Percentiles rank a stretch among this genome's conserved stretches.
Conservation (phyloP, 2,329 filamentous ascomycete genomes). For the Bipolaris oryzae region DNA sequence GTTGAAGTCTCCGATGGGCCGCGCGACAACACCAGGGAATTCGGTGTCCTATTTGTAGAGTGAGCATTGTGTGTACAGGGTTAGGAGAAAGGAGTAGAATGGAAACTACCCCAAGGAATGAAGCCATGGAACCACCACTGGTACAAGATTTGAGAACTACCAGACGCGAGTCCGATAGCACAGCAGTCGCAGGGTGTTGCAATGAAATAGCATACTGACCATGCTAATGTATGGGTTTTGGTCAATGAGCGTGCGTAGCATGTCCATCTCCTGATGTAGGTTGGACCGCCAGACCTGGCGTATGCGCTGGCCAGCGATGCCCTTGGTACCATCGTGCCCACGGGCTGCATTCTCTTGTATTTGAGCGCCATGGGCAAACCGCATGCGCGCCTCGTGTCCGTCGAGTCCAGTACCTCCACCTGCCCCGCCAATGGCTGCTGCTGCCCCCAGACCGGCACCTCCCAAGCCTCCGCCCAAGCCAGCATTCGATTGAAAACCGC, state of each 20-base stretch:
- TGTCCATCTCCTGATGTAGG: constrained; percentile 85
- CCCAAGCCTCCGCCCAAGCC: constrained; percentile 61
- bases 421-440: constrained; percentile 57
- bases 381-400: constrained; percentile 85
- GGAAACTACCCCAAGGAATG: constrained; percentile 14
- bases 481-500: constrained; percentile 57
- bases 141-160: constrained; percentile 18
- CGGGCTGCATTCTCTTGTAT: constrained; percentile 58
- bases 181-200: constrained; percentile 2
- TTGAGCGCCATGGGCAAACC: constrained; percentile 76
- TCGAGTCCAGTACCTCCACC: constrained; percentile 70
- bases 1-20: constrained; percentile 91
- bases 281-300: constrained; percentile 96
- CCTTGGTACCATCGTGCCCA: constrained; percentile 62
- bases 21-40: constrained; percentile 95
- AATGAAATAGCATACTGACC: constrained; percentile 63
- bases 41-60: constrained; percentile 76
- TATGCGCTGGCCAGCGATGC: constrained; percentile 74
- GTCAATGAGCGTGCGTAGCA: constrained; percentile 81
- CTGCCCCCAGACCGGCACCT: constrained; percentile 64
- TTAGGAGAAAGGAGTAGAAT: constrained; percentile 4
- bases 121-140: constrained; percentile 8
- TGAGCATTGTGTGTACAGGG: constrained; percentile 21
- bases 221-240: constrained; percentile 97
- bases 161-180: constrained; percentile 13